Percentiles rank a stretch among this genome's conserved stretches.
Conservation (phyloP, 2,329 filamentous ascomycete genomes). For the Colletotrichum cereale region DNA sequence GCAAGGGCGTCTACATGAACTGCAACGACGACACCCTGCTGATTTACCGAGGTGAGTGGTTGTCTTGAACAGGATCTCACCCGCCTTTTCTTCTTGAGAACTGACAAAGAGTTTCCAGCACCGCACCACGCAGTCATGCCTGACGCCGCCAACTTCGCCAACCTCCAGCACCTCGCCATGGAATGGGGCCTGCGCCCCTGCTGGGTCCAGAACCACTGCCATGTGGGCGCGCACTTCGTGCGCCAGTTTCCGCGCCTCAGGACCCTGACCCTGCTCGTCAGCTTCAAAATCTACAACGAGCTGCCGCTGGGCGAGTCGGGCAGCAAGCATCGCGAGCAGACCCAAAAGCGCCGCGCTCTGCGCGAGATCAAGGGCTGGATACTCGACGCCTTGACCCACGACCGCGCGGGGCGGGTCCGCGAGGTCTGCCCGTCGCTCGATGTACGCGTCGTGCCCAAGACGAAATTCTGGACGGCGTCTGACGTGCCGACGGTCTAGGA, state of each 20-base stretch:
- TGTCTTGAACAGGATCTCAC: not conserved
- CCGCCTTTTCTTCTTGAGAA: not conserved
- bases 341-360: constrained; percentile 7
- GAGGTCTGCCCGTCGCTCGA: constrained; percentile 4
- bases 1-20: constrained; percentile 21
- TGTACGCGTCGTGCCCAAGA: constrained; percentile 28
- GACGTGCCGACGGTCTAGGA: not conserved
- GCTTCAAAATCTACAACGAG: not conserved
- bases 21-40: constrained; percentile 17
- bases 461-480: constrained; percentile 21
- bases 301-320: not conserved
- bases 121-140: constrained; percentile 8
- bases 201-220: constrained; percentile 18
- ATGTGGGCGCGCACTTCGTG: constrained; percentile 7
- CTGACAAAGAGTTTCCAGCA: not conserved
- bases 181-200: constrained; percentile 36
- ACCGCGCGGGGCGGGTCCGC: not conserved
- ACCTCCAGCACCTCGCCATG: constrained; percentile 34
- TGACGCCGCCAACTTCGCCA: constrained; percentile 2
- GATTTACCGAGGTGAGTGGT: constrained; percentile 23
- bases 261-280: constrained; percentile 30
- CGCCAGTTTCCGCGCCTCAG: constrained; percentile 24
- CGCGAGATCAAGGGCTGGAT: constrained; percentile 26
- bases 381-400: not conserved
- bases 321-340: constrained; percentile 20